Conservation (phyloP, 2,329 filamentous ascomycete species). For the Moelleriella libera region DNA sequence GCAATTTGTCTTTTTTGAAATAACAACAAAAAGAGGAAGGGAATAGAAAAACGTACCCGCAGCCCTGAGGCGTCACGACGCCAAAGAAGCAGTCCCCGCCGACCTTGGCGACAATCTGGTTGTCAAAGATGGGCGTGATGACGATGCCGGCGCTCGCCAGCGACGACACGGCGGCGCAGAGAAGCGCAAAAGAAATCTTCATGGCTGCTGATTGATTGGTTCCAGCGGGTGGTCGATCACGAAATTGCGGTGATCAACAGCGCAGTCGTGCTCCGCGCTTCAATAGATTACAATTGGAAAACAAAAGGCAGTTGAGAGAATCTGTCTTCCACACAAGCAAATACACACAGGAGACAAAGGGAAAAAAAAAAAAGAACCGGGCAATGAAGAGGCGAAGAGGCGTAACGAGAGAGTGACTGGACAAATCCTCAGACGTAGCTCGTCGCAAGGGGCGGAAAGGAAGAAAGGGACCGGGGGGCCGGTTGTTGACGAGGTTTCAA, state of each 20-base stretch:
- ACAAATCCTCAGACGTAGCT: background rate
- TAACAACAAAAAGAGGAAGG: too few relatives aligned
- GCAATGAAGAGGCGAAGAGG: background rate
- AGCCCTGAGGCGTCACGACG: conserved; percentile 39
- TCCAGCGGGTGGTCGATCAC: too few relatives aligned
- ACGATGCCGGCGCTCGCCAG: conserved; percentile 38
- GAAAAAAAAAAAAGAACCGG: background rate
- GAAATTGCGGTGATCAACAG: too few relatives aligned
- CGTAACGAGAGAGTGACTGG: background rate
- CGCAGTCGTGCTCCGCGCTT: too few relatives aligned
- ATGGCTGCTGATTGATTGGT: conserved; percentile 14
- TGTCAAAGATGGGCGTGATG: conserved; percentile 34
- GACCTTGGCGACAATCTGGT: conserved; percentile 36
- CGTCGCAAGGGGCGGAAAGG: background rate
- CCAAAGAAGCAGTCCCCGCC: conserved; percentile 41
- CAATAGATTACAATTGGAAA: too few relatives aligned
- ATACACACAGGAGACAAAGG: too few relatives aligned
- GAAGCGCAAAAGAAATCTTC: conserved; percentile 16
- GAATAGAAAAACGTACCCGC: conserved; percentile 30
- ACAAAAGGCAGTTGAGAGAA: too few relatives aligned
- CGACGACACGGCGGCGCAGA: conserved; percentile 30
- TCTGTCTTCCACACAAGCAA: too few relatives aligned
- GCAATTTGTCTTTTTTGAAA: too few relatives aligned
- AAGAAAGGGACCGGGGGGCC: background rate
- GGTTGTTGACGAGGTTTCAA: conserved; percentile 10